A percentile compares a stretch with the other conserved stretches of the same genome.
Conservation (phyloP, 495 filamentous ascomycete genomes). For the Corynascus novoguineensis region DNA sequence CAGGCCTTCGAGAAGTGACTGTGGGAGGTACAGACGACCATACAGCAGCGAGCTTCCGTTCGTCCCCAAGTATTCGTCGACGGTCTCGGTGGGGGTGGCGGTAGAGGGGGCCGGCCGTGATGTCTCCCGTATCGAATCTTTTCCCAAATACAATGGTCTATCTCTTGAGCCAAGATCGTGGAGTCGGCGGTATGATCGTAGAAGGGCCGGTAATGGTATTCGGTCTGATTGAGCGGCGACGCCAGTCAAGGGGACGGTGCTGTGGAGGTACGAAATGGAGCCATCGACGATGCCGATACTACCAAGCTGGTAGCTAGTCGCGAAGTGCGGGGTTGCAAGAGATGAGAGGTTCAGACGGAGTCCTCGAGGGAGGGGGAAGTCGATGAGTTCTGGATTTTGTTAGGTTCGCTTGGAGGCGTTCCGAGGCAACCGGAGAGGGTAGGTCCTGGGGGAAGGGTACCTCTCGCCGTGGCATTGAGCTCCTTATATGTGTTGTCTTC, state of each 20-base stretch:
- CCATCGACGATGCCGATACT: constrained; percentile 83
- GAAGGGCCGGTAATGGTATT: constrained; percentile 43
- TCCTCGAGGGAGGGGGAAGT: constrained; percentile 74
- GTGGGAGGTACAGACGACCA: constrained; percentile 81
- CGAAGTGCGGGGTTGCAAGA: constrained; percentile 83
- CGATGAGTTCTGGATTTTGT: constrained; percentile 64
- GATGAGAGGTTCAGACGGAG: constrained; percentile 83
- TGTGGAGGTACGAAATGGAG: constrained; percentile 86
- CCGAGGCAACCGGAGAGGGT: not conserved
- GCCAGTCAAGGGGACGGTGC: constrained; percentile 62
- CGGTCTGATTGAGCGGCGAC: constrained; percentile 43
- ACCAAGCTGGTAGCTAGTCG: constrained; percentile 82
- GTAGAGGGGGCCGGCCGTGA: not conserved
- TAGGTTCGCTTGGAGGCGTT: not conserved
- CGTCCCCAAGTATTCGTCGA: not conserved
- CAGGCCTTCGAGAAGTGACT: constrained; percentile 77
- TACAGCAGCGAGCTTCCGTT: constrained; percentile 61
- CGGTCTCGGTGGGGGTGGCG: not conserved
- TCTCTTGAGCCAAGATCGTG: constrained; percentile 31
- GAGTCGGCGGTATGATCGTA: constrained; percentile 41
- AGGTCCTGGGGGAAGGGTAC: constrained; percentile 10
- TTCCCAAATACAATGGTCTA: constrained; percentile 5
- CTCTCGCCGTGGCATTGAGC: constrained; percentile 79
- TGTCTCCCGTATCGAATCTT: constrained; percentile 1
- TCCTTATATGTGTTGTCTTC: constrained; percentile 87